A percentile compares a stretch with the other conserved stretches of the same genome.
Evolutionary conservation across 202 grass and related monocot genomes (phyloP).

Genomic region (Dendrocalamus latiflorus): DNA sequence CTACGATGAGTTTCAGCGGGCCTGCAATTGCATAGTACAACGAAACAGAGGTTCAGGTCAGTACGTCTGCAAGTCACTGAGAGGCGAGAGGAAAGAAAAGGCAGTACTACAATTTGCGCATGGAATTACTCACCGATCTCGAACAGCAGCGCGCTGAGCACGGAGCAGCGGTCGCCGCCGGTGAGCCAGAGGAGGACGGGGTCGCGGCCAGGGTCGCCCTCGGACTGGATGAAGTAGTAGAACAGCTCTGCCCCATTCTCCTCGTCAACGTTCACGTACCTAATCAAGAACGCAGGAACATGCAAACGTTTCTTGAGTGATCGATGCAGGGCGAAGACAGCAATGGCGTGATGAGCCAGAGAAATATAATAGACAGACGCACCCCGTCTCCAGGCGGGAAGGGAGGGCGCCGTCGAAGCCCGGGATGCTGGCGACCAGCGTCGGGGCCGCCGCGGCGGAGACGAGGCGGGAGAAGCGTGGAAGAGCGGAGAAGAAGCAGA

Average conservation of each 20-base stretch:
- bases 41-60: too few species aligned
- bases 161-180: conserved; percentile 31
- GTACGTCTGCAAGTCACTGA: too few species aligned
- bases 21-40: not conserved
- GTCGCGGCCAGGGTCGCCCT: not conserved
- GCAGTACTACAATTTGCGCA: too few species aligned
- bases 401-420: not conserved
- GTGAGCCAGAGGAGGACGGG: conserved; percentile 14
- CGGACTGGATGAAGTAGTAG: conserved; percentile 19
- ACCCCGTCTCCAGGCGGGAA: not conserved
- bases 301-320: too few species aligned
- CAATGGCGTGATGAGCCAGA: too few species aligned
- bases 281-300: too few species aligned
- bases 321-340: too few species aligned
- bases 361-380: not conserved
- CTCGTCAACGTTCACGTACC: conserved; percentile 30
- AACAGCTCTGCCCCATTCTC: conserved; percentile 11
- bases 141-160: conserved; percentile 2
- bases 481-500: not conserved
- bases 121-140: conserved; percentile 17
- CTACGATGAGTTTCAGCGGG: not conserved
- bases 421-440: not conserved
- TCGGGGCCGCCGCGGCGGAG: not conserved
- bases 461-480: not conserved
- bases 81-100: too few species aligned